These are phyloP conservation scores for Penicillium sp. DNA, from an alignment of 2,329 filamentous ascomycete genomes.

Conservation along the genomic window DNA sequence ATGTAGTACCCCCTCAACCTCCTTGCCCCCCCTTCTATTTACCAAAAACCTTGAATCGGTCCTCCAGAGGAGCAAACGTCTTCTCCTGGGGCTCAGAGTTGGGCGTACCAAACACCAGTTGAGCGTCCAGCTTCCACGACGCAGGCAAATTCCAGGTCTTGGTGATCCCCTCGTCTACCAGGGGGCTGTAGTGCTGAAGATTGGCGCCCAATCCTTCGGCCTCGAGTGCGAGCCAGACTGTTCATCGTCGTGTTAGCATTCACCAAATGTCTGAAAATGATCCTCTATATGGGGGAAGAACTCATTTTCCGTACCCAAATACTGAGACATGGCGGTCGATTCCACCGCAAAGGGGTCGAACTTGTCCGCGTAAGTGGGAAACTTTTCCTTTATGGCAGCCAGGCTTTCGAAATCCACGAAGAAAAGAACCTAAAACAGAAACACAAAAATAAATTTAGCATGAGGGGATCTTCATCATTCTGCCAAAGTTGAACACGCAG, in stretches of 20 bases:
- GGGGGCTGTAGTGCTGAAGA: constrained; percentile 86
- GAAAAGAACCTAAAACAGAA: constrained; percentile 57
- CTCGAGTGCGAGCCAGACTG: constrained; percentile 71
- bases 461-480: neutral
- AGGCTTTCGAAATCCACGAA: constrained; percentile 68
- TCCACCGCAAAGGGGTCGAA: constrained; percentile 73
- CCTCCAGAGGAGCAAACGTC: constrained; percentile 25
- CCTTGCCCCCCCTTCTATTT: constrained; percentile 15
- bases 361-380: constrained; percentile 68
- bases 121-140: constrained; percentile 70
- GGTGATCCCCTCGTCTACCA: constrained; percentile 67
- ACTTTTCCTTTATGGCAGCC: constrained; percentile 54
- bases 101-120: constrained; percentile 69
- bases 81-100: constrained; percentile 21
- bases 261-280: no score
- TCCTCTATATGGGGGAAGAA: neutral
- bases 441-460: neutral
- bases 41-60: constrained; percentile 32
- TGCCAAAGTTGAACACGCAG: no score
- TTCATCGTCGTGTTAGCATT: constrained; percentile 3
- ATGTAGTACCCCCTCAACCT: no score
- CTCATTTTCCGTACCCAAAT: constrained; percentile 36
- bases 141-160: constrained; percentile 63
- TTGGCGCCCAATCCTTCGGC: constrained; percentile 78
- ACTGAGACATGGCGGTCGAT: constrained; percentile 73